Base-by-base conservation (phyloP, 2,329 filamentous ascomycete species). In the Aspergillus sp. region DNA sequence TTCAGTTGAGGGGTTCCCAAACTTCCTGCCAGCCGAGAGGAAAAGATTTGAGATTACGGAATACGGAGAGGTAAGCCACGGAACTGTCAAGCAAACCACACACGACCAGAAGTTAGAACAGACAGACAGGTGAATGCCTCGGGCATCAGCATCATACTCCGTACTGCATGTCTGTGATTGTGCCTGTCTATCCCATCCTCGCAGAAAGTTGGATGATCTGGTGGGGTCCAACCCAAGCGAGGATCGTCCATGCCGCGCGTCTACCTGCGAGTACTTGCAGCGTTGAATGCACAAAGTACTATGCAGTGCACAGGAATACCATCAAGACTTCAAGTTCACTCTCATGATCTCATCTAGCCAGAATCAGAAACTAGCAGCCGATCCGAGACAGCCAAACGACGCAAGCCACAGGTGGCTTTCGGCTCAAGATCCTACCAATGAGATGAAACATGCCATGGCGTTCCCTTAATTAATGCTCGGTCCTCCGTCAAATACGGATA, bases 171-270 rank as follows among this genome's bases (percentile, higher is more conserved):
- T 47, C 45, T 47, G 11, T 50, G 6, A 24, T 26, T 56, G n/a
- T 29, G 26, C 51, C 29, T 46, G 36, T 46, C 12, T n/a, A 50
- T 52, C 51, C 55, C 45, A 49, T 60, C 39, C 32, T n/a, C 36
- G 59, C 16, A 62, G 56, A 46, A 54, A 56, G 42, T 47, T 26
- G 56, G 61, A 56, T 57, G 54, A 56, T 63, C 47, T 22, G 29
- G 57, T 53, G 53, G 52, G 56, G 57, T 47, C 54, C 58, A 18
- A 12, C 57, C 36, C 54, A 61, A 57, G 49, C 52, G 60, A 64
- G 24, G 65, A 66, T 67, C 63, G 60, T 52, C 63, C 57, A 56
- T 58, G 62, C 62, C 59, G 62, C 63, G 60, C 60, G 63, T 66
- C 63, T 63, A 60, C 55, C 45, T 29, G 47, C 24, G 49, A 45